Conservation (phyloP, 1,139 yeast species). For the Suhomyces terraborum region DNA sequence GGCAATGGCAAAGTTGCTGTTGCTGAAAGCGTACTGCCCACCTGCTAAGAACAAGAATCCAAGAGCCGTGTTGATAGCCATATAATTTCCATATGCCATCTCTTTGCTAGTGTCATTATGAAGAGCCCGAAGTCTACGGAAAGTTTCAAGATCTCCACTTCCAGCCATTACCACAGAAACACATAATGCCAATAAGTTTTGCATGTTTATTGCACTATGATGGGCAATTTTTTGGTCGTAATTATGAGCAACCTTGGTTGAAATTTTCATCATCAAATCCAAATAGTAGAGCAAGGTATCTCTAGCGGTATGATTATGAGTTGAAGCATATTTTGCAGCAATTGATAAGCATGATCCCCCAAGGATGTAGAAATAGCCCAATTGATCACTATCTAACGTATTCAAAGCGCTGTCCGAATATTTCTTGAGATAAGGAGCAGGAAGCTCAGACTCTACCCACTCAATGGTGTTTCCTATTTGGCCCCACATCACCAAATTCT, state of each 20-base stretch:
- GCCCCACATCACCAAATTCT: conserved; percentile 80
- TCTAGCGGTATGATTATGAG: conserved; percentile 57
- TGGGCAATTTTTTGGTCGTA: conserved; percentile 66
- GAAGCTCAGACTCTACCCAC: conserved; percentile 68
- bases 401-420: conserved; percentile 27
- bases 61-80: conserved; percentile 79
- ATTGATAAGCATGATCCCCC: conserved; percentile 79
- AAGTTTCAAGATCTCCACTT: conserved; percentile 79
- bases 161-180: conserved; percentile 84
- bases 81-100: conserved; percentile 66
- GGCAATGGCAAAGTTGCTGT: conserved; percentile 68
- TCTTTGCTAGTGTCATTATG: conserved; percentile 58
- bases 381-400: conserved; percentile 58
- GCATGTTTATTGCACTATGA: conserved; percentile 56
- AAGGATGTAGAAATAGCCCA: conserved; percentile 65
- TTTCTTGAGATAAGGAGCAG: conserved; percentile 39
- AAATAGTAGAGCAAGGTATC: conserved; percentile 60
- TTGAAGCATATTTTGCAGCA: conserved; percentile 77
- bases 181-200: conserved; percentile 63
- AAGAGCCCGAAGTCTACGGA: conserved; percentile 69
- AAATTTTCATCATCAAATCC: conserved; percentile 61
- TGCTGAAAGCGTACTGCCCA: conserved; percentile 82
- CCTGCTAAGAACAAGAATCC: conserved; percentile 92
- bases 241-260: conserved; percentile 47
- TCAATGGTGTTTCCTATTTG: conserved; percentile 48